Conservation (phyloP, 306 rosid species). For the Pueraria montana region DNA sequence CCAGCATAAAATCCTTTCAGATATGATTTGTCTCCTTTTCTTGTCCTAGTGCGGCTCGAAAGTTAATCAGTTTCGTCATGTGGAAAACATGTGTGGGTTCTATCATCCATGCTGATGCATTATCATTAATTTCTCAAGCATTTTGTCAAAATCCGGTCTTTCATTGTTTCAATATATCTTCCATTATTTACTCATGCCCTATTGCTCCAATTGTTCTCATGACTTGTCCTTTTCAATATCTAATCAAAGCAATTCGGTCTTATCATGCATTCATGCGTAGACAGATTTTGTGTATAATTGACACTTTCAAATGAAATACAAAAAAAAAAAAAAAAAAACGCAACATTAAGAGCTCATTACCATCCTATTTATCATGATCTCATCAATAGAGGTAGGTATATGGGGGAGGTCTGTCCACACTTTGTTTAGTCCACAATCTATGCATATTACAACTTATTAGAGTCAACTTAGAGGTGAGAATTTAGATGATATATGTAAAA, state of each 20-base stretch:
- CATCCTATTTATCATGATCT: background rate
- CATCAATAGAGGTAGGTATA: too few relatives aligned
- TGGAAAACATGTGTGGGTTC: conserved; percentile 45
- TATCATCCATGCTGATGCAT: conserved; percentile 28
- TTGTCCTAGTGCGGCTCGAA: conserved; percentile 38
- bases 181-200: background rate
- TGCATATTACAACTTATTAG: too few relatives aligned
- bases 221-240: background rate
- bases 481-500: too few relatives aligned
- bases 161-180: conserved; percentile 4
- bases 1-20: conserved; percentile 45
- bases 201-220: background rate
- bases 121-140: conserved; percentile 25
- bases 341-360: background rate
- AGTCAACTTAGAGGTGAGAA: too few relatives aligned
- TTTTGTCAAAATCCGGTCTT: conserved; percentile 15
- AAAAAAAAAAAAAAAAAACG: conserved; percentile 2
- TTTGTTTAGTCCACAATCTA: too few relatives aligned
- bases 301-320: background rate
- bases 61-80: conserved; percentile 30
- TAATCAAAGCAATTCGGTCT: background rate
- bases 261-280: conserved; percentile 1
- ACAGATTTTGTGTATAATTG: background rate
- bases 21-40: conserved; percentile 52
- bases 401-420: too few relatives aligned